Base-by-base conservation (phyloP, 305 asterid genomes). In the Nicotiana rustica region DNA sequence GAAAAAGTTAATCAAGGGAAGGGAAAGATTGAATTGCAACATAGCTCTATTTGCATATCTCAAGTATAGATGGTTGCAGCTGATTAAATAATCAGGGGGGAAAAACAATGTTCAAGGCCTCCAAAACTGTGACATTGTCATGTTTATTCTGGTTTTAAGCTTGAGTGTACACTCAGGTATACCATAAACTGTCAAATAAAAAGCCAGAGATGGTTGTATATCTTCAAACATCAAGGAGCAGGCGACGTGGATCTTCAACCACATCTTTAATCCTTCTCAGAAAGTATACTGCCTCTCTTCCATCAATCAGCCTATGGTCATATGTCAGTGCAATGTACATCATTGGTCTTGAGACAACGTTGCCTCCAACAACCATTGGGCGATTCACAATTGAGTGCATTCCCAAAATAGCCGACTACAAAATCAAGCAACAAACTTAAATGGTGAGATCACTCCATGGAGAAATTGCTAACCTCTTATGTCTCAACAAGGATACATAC, bases 321-420 rank as follows among this genome's bases (percentile, higher is more conserved):
- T 97, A 97, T n/a, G 99, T 95, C 90, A 97, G 86, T 5, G 99
- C 98, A 68, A 92, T 90, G 91, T 95, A 93, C 99, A 96, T 96
- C 99, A 96, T 93, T 15, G 99, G 99, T 80, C 98, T 87, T 3
- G 99, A 83, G 10, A 95, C 94, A 68, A 97, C 88, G 89, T 89
- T 88, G 18, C 96, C 98, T 71, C 98, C 99, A 77, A 97, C 97
- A n/a, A 97, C 99, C 99, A 97, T 95, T n/a, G 99, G 99, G 36
- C 98, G 97, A 85, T 82, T 91, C 86, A 97, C 98, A 77, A 95
- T 97, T 0, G 98, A 97, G 88, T 97, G 99, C 99, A 97, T 97
- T 41, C 98, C 98, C 86, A 97, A 88, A 83, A 97, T 97, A 73
- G 98, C 99, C 73, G 98, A 97, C 99, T 97, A 82, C 61, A 67